Conservation (phyloP, 371 early-diverging fungal species). For the Saksenaea oblongispora region DNA sequence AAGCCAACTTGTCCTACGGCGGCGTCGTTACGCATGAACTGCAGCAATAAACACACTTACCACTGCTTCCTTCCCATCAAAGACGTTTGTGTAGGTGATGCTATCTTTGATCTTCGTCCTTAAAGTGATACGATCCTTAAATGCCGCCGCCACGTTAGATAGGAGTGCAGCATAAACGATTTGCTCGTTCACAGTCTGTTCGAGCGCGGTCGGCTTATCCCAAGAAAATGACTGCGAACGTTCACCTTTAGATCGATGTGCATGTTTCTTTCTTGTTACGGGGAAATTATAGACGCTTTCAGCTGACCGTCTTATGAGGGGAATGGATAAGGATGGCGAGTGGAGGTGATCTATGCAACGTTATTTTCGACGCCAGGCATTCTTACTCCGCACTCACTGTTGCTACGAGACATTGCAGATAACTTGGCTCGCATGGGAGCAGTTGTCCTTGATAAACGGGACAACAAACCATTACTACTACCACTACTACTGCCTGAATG, state of each 20-base stretch:
- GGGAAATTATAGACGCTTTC: slow-evolving; percentile 49
- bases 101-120: slow-evolving; percentile 72
- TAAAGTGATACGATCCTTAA: slow-evolving; percentile 54
- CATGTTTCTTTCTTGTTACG: slow-evolving; percentile 16
- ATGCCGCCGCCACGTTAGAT: slow-evolving; percentile 77
- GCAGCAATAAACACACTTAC: slow-evolving; percentile 43
- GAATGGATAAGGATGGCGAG: slow-evolving; percentile 27
- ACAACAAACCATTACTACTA: slow-evolving; percentile 28
- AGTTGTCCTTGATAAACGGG: slow-evolving; percentile 43
- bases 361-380: neutral
- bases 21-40: neutral
- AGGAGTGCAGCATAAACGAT: slow-evolving; percentile 82
- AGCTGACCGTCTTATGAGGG: slow-evolving; percentile 34
- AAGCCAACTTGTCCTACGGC: slow-evolving; percentile 67
- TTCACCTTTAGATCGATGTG: slow-evolving; percentile 34
- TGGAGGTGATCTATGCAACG: slow-evolving; percentile 3
- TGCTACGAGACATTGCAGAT: slow-evolving; percentile 41
- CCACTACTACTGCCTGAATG: slow-evolving; percentile 16
- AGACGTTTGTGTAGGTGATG: slow-evolving; percentile 79
- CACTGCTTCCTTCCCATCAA: slow-evolving; percentile 85
- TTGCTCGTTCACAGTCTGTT: slow-evolving; percentile 17
- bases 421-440: slow-evolving; percentile 51
- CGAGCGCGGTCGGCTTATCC: slow-evolving; percentile 16
- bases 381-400: slow-evolving; percentile 13
- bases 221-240: slow-evolving; percentile 49